phyloP scores from a whole-genome alignment of 768 basidiomycete species.

The Tricholoma saponaceum region DNA sequence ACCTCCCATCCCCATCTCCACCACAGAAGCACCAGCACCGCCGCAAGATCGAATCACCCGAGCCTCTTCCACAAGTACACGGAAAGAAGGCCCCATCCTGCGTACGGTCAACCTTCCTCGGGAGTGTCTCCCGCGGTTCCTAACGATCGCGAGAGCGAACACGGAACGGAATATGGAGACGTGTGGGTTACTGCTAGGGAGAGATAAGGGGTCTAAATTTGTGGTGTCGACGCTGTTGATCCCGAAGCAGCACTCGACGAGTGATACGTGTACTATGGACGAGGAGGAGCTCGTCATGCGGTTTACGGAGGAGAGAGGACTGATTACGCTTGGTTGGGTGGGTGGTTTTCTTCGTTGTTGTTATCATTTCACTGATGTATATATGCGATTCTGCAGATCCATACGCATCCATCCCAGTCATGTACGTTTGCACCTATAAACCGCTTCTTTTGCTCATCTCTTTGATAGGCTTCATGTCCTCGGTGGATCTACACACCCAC shows the following conservation, averaged over 20 bases:
- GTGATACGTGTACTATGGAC: slow-evolving; percentile 92
- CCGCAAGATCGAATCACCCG: slow-evolving; percentile 7
- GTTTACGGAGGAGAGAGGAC: slow-evolving; percentile 75
- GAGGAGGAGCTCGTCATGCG: slow-evolving; percentile 83
- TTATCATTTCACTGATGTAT: slow-evolving; percentile 3
- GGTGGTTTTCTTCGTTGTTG: slow-evolving; percentile 20
- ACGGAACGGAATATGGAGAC: slow-evolving; percentile 81
- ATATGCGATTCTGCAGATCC: slow-evolving; percentile 56
- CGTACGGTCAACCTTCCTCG: slow-evolving; percentile 68
- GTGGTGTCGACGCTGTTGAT: slow-evolving; percentile 80
- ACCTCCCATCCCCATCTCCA: slow-evolving; percentile 17
- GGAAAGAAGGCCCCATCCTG: slow-evolving; percentile 18
- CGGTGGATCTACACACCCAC: slow-evolving; percentile 90
- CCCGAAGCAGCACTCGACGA: slow-evolving; percentile 84
- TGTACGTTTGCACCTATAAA: slow-evolving; percentile 63
- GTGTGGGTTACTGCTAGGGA: slow-evolving; percentile 82
- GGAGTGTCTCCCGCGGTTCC: slow-evolving; percentile 70
- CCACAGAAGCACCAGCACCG: slow-evolving; percentile 15
- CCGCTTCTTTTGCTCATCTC: not conserved
- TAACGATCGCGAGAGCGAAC: slow-evolving; percentile 74
- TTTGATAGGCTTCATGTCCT: slow-evolving; percentile 81
- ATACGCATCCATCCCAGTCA: slow-evolving; percentile 88
- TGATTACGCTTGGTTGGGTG: slow-evolving; percentile 93
- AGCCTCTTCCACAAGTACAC: slow-evolving; percentile 1
- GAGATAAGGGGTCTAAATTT: slow-evolving; percentile 53